These are phyloP conservation scores for Epichloe gansuensis DNA, from an alignment of 2,329 filamentous ascomycete genomes.

Conservation along the genomic window DNA sequence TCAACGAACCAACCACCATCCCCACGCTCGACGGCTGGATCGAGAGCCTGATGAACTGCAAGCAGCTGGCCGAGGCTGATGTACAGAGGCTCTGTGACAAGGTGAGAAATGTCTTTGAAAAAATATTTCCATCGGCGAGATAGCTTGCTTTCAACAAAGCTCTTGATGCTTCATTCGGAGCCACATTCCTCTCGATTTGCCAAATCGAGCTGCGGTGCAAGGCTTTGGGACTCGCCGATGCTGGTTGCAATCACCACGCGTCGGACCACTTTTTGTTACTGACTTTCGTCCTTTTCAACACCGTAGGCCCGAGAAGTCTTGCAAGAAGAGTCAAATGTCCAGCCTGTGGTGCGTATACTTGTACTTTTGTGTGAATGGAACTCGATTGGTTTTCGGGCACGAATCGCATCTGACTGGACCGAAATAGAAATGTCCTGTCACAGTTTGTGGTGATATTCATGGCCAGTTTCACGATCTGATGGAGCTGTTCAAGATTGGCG, in stretches of 20 bases:
- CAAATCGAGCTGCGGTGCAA: not conserved
- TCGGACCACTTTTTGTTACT: constrained; percentile 11
- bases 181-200: not conserved
- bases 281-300: constrained; percentile 10
- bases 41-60: constrained; percentile 95
- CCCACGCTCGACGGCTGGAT: constrained; percentile 96
- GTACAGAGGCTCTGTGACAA: constrained; percentile 97
- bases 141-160: not conserved
- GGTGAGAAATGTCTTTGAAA: constrained; percentile 37
- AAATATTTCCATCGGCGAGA: not conserved
- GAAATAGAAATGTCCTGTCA: constrained; percentile 86
- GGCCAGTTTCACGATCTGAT: constrained; percentile 98
- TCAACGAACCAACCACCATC: constrained; percentile 74
- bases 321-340: constrained; percentile 95
- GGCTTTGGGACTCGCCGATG: not conserved
- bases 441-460: constrained; percentile 97
- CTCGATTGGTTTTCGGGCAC: not conserved
- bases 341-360: constrained; percentile 68
- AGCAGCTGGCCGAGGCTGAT: constrained; percentile 88
- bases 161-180: not conserved
- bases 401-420: constrained; percentile 1
- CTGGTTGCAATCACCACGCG: not conserved
- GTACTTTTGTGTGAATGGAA: not conserved
- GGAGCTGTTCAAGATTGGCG: constrained; percentile 98
- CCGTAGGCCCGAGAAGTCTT: constrained; percentile 82